These are phyloP conservation scores for Sicyos edulis DNA, from an alignment of 306 rosid genomes.

Conservation along the genomic window DNA sequence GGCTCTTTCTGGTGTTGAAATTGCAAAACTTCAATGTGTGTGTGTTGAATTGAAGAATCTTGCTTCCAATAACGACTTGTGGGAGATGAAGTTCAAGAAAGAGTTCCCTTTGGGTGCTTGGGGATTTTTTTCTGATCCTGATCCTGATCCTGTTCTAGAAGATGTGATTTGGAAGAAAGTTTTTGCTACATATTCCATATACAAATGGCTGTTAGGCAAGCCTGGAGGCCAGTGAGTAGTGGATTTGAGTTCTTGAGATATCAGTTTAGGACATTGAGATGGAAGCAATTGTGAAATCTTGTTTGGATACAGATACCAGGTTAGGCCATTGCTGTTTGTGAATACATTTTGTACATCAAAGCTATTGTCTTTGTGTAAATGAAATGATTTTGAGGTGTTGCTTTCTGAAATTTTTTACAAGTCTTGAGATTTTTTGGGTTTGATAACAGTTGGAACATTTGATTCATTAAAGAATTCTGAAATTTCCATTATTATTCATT, in stretches of 20 bases:
- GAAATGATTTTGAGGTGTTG: neutral
- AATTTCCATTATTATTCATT: too few relatives aligned
- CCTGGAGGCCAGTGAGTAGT: neutral
- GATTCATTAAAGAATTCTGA: too few relatives aligned
- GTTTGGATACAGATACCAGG: slow-evolving; percentile 1
- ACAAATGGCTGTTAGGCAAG: too few relatives aligned
- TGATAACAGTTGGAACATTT: too few relatives aligned
- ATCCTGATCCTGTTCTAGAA: neutral
- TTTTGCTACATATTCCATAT: too few relatives aligned
- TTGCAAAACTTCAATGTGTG: slow-evolving; percentile 43
- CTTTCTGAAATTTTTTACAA: too few relatives aligned
- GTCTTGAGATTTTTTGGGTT: too few relatives aligned
- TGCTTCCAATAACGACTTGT: slow-evolving; percentile 42
- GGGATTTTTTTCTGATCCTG: too few relatives aligned
- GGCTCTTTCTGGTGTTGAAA: slow-evolving; percentile 44
- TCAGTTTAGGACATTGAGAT: too few relatives aligned
- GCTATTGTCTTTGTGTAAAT: neutral
- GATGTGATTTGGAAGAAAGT: too few relatives aligned
- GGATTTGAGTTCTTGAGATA: neutral
- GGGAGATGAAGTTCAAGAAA: slow-evolving; percentile 55
- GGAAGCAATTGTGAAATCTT: neutral
- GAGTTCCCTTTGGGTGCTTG: slow-evolving; percentile 31
- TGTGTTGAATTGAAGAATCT: slow-evolving; percentile 45
- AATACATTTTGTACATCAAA: neutral
- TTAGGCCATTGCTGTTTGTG: neutral